Base-by-base conservation (phyloP, 2,329 filamentous ascomycete species). In the Elsinoe batatas region DNA sequence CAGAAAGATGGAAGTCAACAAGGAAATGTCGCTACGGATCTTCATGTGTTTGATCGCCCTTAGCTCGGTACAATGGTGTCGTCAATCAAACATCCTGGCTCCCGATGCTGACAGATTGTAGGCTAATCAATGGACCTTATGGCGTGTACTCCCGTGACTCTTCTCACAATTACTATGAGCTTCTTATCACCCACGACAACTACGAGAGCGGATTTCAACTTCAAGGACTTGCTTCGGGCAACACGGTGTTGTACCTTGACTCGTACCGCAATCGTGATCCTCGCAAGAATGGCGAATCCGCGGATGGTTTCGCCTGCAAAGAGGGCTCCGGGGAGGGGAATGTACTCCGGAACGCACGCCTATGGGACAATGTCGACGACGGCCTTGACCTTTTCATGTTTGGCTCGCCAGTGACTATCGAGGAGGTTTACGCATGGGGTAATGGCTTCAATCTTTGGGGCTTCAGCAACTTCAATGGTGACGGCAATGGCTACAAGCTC, bases 351-450 rank as follows among this genome's bases (percentile, higher is more conserved):
- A 73, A 72, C 4, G 71, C 74, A 0, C 70, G 75, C n/a, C 67
- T 77, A 0, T 78, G 74, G 74, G 70, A 78, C 54, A 78, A 78
- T 32, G 75, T 77, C 6, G 75, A 78, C 37, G 75, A 78, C 53
- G 75, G 75, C 1, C 64, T 76, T 4, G 74, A 76, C 59, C 63
- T 76, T 0, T 76, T 62, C 58, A 64, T 66, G 64, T 76, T 76
- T 57, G 70, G 68, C 54, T 73, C 70, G 3, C 63, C 69, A 5
- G 60, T 76, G 10, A 75, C 72, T 0, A 66, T 76, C 36, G 66
- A 74, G 30, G 73, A 76, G 38, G 72, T 71, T 0, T 67, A 74
- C 35, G 62, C 74, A 0, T 76, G 72, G 72, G 73, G 73, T 15
- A 76, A 76, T 54, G 74, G 74, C 6, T 65, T 73, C 56, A 74